A percentile compares a stretch with the other conserved stretches of the same genome.
Conservation (phyloP, 805 yeast genomes). For the Lachancea mirantina region DNA sequence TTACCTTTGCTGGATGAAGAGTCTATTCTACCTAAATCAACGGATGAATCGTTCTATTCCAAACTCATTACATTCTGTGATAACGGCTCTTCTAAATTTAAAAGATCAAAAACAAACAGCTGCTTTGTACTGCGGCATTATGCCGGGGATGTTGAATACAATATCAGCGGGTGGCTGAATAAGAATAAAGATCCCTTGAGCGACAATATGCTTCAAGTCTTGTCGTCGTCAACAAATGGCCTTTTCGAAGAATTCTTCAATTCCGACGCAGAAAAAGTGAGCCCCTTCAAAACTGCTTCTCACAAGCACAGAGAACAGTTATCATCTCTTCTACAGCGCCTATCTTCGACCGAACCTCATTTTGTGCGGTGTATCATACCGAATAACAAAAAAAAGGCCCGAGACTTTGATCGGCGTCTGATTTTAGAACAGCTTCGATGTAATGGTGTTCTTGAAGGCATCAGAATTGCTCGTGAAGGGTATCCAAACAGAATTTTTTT, state of each 20-base stretch:
- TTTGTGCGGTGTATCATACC: conserved; percentile 96
- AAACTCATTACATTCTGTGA: conserved; percentile 66
- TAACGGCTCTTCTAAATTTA: conserved; percentile 48
- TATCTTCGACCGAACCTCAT: conserved; percentile 83
- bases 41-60: conserved; percentile 75
- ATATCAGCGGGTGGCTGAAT: conserved; percentile 86
- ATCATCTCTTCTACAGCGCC: conserved; percentile 57
- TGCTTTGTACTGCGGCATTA: conserved; percentile 87
- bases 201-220: conserved; percentile 58
- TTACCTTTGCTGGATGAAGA: conserved; percentile 88
- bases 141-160: conserved; percentile 94
- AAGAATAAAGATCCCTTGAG: conserved; percentile 92
- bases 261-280: conserved; percentile 17
- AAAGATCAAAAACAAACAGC: conserved; percentile 61
- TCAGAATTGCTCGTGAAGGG: conserved; percentile 93
- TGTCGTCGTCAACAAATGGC: conserved; percentile 48
- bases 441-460: conserved; percentile 97
- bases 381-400: conserved; percentile 65
- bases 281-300: conserved; percentile 70
- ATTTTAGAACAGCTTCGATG: conserved; percentile 88
- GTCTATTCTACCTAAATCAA: conserved; percentile 86
- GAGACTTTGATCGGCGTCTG: conserved; percentile 60
- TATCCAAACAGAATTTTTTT: conserved; percentile 89
- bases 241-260: conserved; percentile 52
- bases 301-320: conserved; percentile 86